Base-by-base conservation (phyloP, 192 early-diverging fungal species). In the Podila verticillata region DNA sequence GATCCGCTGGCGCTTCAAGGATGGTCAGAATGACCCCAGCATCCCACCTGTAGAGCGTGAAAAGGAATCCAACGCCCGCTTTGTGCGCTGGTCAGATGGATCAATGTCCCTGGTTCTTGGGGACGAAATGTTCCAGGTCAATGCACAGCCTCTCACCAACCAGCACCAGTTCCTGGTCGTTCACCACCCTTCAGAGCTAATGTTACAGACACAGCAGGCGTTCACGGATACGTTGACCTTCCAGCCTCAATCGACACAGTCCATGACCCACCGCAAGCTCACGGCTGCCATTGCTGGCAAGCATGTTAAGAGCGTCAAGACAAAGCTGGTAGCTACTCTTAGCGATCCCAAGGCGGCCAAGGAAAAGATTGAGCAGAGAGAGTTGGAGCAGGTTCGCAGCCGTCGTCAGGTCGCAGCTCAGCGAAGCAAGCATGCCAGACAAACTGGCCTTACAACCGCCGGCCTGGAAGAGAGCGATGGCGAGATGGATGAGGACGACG, bases 61-160 rank as follows among this genome's bases (percentile, higher is more conserved):
- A 51, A 89, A 90, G 70, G 90, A 94, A 67, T 93, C 92, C 24
- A 94, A 95, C 74, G 88, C 93, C 2, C 89, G 91, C 5, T 71
- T 96, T 60, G 87, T 96, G 8, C 82, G 87, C 36, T 95, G 95
- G 95, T 90, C 89, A 15, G 93, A 96, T 74, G 91, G 90, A 30
- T 75, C 87, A 36, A 85, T 87, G 74, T 93, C 95, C 4, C 69
- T 96, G 12, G 81, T 93, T 5, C 71, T 96, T 26, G 93, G 93
- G 15, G 82, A 89, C 35, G 94, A 96, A 66, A 81, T 89, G 56
- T 95, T 93, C 85, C 92, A 93, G 68, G 89, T 91, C 28, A 82
- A 70, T 29, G 61, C 83, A 34, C 89, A 90, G 24, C 62, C 84
- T 9, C 84, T 89, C 54, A 70, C 62, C 24, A 75, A 86, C 36